These are phyloP conservation scores for Tuber brumale DNA, from an alignment of 495 filamentous ascomycete species.

Conservation along the genomic window DNA sequence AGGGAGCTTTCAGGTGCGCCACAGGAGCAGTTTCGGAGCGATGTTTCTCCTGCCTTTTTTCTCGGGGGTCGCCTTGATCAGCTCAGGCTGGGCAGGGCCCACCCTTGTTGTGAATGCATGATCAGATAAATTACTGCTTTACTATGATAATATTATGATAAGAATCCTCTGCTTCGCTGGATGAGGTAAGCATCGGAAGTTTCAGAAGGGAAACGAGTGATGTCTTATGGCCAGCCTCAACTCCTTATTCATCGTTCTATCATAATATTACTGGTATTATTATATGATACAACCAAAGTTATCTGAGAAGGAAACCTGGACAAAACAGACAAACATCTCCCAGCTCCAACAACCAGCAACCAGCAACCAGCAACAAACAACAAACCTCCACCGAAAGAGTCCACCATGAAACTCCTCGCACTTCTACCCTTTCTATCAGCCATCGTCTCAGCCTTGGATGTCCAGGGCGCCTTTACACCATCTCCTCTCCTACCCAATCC, in stretches of 20 bases:
- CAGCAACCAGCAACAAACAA: slow-evolving; percentile 1
- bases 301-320: background rate
- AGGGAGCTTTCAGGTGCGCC: background rate
- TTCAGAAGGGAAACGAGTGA: background rate
- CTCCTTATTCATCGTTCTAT: slow-evolving; percentile 1
- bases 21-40: background rate
- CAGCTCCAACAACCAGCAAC: background rate
- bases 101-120: background rate
- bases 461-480: slow-evolving; percentile 33
- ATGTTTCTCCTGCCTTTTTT: background rate
- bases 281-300: background rate
- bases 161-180: background rate
- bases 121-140: background rate
- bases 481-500: slow-evolving; percentile 51
- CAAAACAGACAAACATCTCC: background rate
- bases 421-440: slow-evolving; percentile 28
- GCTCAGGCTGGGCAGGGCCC: background rate
- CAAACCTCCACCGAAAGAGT: slow-evolving; percentile 2
- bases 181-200: background rate
- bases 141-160: background rate
- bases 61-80: slow-evolving; percentile 1
- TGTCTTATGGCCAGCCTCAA: slow-evolving; percentile 6
- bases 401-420: slow-evolving; percentile 33
- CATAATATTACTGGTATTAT: no score
- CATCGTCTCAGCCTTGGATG: slow-evolving; percentile 26